Evolutionary conservation across 441 rosid genomes (phyloP).

Genomic region (Jatropha multifida): DNA sequence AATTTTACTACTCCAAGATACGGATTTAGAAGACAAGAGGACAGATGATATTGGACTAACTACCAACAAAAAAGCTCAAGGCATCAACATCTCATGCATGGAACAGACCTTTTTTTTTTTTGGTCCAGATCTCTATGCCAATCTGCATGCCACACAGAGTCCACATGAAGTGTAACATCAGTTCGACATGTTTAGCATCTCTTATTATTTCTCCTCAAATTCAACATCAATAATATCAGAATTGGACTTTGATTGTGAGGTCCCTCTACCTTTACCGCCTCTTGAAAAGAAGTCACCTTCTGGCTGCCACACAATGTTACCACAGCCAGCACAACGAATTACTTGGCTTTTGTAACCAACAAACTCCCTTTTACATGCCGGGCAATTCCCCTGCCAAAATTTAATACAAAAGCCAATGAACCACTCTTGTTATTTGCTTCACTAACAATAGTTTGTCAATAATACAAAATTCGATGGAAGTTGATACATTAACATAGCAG

Average conservation of each 20-base stretch:
- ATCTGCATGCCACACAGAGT: neutral
- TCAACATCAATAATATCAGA: conserved; percentile 79
- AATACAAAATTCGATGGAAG: neutral
- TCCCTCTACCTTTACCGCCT: conserved; percentile 39
- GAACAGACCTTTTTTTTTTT: no score
- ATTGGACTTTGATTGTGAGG: conserved; percentile 46
- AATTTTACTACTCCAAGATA: neutral
- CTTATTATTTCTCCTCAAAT: conserved; percentile 74
- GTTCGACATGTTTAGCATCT: neutral
- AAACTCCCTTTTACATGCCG: conserved; percentile 86
- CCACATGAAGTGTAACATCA: neutral
- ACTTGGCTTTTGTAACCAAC: conserved; percentile 78
- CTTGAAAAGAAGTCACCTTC: conserved; percentile 64
- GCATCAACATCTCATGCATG: neutral
- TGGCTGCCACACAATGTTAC: conserved; percentile 95
- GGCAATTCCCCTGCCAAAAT: conserved; percentile 72
- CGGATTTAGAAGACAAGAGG: neutral
- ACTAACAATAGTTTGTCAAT: neutral
- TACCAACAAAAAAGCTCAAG: neutral
- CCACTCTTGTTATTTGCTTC: neutral
- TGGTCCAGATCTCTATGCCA: neutral
- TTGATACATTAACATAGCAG: neutral
- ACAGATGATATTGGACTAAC: neutral
- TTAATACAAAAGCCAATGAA: neutral
- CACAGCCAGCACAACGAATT: conserved; percentile 69